Evolutionary conservation across 164 flowering plant genomes (phyloP).

Genomic region (Taxillus chinensis): DNA sequence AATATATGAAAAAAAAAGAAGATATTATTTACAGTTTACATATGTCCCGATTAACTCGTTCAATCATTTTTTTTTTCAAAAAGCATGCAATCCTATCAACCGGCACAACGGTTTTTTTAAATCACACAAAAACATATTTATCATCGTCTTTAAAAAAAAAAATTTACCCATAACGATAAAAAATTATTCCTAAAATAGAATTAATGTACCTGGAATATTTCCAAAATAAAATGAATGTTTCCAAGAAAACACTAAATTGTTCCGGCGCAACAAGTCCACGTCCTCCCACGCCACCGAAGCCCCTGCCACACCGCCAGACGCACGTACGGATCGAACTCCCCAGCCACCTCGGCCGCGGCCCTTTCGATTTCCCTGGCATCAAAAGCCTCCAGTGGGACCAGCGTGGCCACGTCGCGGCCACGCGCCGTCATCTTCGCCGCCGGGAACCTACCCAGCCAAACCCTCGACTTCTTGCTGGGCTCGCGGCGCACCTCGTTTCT

Average conservation of each 20-base stretch:
- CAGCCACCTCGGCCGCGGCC: neutral
- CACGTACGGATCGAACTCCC: neutral
- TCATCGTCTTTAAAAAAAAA: too few relatives aligned
- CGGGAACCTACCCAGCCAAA: conserved; percentile 63
- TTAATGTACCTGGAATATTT: too few relatives aligned
- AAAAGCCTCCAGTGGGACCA: conserved; percentile 42
- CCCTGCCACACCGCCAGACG: neutral
- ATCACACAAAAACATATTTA: too few relatives aligned
- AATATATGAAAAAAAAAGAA: too few relatives aligned
- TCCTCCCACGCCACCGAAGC: neutral
- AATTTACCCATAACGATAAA: too few relatives aligned
- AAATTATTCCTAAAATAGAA: too few relatives aligned
- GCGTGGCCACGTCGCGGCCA: conserved; percentile 62
- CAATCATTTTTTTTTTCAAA: too few relatives aligned
- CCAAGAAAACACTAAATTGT: neutral
- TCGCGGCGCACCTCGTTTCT: conserved; percentile 68
- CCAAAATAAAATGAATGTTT: too few relatives aligned
- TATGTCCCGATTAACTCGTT: too few relatives aligned
- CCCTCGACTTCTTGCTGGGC: conserved; percentile 52
- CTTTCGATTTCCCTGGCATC: neutral
- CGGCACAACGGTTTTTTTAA: too few relatives aligned
- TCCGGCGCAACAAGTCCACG: neutral
- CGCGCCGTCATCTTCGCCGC: conserved; percentile 66
- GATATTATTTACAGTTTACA: too few relatives aligned
- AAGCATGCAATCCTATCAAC: too few relatives aligned